These are phyloP conservation scores for Trichoderma lentiforme DNA, from an alignment of 2,329 filamentous ascomycete species.

Conservation along the genomic window DNA sequence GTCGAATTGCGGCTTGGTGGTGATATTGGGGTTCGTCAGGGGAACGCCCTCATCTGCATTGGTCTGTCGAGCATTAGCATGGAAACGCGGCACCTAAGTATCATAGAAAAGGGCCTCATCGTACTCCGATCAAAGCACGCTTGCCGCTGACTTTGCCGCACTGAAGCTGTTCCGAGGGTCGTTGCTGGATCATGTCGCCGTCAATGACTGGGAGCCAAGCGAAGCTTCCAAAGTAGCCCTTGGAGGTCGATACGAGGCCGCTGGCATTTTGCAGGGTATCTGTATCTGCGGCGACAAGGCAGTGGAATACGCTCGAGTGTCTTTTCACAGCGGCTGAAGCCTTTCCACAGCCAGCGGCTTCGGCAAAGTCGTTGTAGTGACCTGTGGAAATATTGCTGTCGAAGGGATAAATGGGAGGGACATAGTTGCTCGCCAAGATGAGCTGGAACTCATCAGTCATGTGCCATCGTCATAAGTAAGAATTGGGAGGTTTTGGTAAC, in stretches of 20 bases:
- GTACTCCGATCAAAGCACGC: conserved; percentile 30
- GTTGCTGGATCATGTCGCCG: conserved; percentile 30
- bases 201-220: conserved; percentile 40
- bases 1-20: conserved; percentile 29
- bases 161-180: conserved; percentile 30
- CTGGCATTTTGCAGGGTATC: conserved; percentile 36
- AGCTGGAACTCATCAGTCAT: conserved; percentile 7
- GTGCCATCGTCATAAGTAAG: no score
- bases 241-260: conserved; percentile 27
- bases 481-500: neutral
- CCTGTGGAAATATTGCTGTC: conserved; percentile 30
- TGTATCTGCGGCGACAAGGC: conserved; percentile 34
- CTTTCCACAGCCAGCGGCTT: conserved; percentile 32
- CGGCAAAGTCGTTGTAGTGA: conserved; percentile 34
- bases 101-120: neutral
- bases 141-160: conserved; percentile 32
- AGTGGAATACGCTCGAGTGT: conserved; percentile 31
- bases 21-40: conserved; percentile 38
- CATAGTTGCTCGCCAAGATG: conserved; percentile 44
- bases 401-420: conserved; percentile 50
- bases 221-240: conserved; percentile 30
- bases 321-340: neutral
- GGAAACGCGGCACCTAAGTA: no score
- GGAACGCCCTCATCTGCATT: conserved; percentile 38
- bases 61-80: conserved; percentile 23